A percentile compares a stretch with the other conserved stretches of the same genome.
Evolutionary conservation across 2,329 filamentous ascomycete genomes (phyloP).

Genomic region (Paecilomyces sp.): DNA sequence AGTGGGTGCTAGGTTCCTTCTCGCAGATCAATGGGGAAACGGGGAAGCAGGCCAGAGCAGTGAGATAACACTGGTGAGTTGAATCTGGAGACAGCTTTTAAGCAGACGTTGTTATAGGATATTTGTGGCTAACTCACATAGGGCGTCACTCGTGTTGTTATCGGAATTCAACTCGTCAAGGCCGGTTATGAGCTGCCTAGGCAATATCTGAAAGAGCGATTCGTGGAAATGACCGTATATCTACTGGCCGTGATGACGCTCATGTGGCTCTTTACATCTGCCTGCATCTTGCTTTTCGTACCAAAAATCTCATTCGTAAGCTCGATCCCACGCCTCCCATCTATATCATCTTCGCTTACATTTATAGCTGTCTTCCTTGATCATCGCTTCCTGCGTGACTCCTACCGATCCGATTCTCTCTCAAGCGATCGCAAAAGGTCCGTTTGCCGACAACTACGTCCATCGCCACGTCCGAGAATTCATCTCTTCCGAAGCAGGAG

Average conservation of each 20-base stretch:
- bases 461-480: slow-evolving; percentile 52
- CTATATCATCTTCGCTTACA: background rate
- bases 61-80: slow-evolving; percentile 35
- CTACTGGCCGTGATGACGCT: slow-evolving; percentile 55
- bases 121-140: slow-evolving; percentile 7
- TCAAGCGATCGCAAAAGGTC: slow-evolving; percentile 56
- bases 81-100: too few relatives aligned
- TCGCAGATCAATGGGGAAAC: slow-evolving; percentile 33
- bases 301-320: slow-evolving; percentile 45
- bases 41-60: slow-evolving; percentile 24
- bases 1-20: slow-evolving; percentile 47
- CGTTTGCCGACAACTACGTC: slow-evolving; percentile 57
- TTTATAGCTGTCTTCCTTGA: slow-evolving; percentile 44
- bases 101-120: slow-evolving; percentile 3
- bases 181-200: slow-evolving; percentile 56
- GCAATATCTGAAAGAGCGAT: slow-evolving; percentile 44
- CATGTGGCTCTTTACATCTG: slow-evolving; percentile 54
- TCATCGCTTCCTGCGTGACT: slow-evolving; percentile 55
- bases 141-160: slow-evolving; percentile 52
- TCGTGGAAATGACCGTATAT: slow-evolving; percentile 49
- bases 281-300: slow-evolving; percentile 49
- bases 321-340: background rate
- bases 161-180: slow-evolving; percentile 57
- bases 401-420: slow-evolving; percentile 58
- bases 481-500: slow-evolving; percentile 56